Percentiles rank a stretch among this genome's conserved stretches.
Conservation (phyloP, 1,284 basidiomycete species). For the Trichosporon inkin region DNA sequence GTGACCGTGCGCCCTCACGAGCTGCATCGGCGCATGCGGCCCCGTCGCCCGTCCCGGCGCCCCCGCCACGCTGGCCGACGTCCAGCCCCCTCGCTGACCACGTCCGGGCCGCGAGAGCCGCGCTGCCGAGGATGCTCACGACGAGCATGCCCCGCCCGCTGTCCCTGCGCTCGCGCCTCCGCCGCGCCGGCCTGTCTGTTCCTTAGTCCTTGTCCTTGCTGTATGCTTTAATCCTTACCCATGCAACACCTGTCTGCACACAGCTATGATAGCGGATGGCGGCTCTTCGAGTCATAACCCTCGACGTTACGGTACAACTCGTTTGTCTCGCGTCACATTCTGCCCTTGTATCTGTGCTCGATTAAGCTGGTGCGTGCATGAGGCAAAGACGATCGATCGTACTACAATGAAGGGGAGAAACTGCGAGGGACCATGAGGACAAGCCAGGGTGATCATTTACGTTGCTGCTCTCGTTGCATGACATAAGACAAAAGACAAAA, state of each 20-base stretch:
- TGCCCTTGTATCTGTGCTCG: neutral
- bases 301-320: too few species aligned
- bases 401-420: conserved; percentile 1
- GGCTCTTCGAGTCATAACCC: too few species aligned
- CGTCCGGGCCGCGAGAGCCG: neutral
- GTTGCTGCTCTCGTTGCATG: too few species aligned
- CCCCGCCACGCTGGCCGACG: neutral
- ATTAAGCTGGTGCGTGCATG: conserved; percentile 2
- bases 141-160: neutral
- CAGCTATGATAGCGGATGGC: too few species aligned
- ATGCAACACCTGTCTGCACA: too few species aligned
- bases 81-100: neutral
- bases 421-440: neutral
- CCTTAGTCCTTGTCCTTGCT: neutral
- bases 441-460: neutral
- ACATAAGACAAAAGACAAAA: too few species aligned
- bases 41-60: too few species aligned
- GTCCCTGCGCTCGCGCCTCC: neutral
- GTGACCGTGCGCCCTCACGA: too few species aligned
- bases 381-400: neutral
- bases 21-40: too few species aligned
- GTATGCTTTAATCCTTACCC: neutral
- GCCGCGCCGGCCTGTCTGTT: neutral
- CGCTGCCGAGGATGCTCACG: too few species aligned
- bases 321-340: too few species aligned